These are phyloP conservation scores for Colletotrichum spaethianum DNA, from an alignment of 2,329 filamentous ascomycete genomes.

Conservation along the genomic window DNA sequence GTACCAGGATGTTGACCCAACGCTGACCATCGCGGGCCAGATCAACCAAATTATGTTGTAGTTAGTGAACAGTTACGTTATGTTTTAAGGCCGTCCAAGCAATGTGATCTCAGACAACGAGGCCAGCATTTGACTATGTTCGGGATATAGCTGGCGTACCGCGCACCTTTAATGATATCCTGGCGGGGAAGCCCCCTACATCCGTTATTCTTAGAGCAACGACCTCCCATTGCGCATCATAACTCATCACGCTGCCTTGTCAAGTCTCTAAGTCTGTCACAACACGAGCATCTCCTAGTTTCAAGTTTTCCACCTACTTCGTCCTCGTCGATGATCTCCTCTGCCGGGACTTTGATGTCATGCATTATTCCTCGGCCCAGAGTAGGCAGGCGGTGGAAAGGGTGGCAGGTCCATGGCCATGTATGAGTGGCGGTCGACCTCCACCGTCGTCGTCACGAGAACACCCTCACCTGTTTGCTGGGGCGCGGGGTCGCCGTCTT, in stretches of 20 bases:
- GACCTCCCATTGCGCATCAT: background rate
- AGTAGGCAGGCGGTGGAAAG: conserved; percentile 11
- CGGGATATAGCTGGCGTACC: background rate
- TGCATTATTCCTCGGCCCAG: background rate
- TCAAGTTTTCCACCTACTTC: background rate
- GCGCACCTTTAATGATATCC: background rate
- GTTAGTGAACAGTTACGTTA: background rate
- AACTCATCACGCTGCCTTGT: conserved; percentile 19
- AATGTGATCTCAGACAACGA: background rate
- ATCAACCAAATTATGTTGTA: background rate
- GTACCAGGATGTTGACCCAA: background rate
- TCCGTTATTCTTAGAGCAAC: background rate
- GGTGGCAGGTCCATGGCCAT: background rate
- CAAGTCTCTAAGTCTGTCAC: background rate
- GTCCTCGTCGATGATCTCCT: background rate
- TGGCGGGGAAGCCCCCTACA: background rate
- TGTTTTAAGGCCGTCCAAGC: background rate
- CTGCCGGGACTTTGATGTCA: background rate
- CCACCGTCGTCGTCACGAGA: conserved; percentile 9
- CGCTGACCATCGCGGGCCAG: background rate
- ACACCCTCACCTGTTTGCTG: background rate
- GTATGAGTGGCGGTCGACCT: conserved; percentile 9
- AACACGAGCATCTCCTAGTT: background rate
- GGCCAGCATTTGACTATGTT: background rate
- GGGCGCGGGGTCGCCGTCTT: background rate